Base-by-base conservation (phyloP, 306 rosid species). In the Neltuma alba region DNA sequence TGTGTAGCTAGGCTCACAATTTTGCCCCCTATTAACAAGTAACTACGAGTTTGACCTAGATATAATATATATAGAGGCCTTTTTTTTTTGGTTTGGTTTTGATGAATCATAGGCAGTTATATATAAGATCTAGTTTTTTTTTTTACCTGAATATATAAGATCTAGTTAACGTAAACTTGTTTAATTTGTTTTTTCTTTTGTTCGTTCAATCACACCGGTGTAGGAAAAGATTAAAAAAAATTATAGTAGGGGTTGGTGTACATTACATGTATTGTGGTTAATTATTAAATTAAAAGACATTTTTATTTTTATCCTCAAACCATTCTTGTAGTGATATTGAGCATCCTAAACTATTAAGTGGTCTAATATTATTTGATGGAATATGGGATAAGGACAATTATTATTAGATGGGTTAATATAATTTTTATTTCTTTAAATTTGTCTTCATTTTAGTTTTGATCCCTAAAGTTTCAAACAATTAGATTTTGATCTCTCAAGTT, bases 1-100 rank as follows among this genome's bases (percentile, higher is more conserved):
- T 81, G 38, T 79, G 72, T 33, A 23, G 63, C 27, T 25, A 45
- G 72, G 82, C 77, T 82, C 79, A 77, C 55, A 83, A 36, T 85
- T 87, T 85, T 87, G 87, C 72, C 30, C 69, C 62, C 23, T 1
- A 0, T n/a, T 27, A 60, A 60, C 66, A 28, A 58, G 34, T 11
- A 11, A 58, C 20, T 27, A 25, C 18, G 65, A 25, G 65, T 58
- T 58, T 58, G 65, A 28, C 37, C 66, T 60, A 60, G 37, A 14
- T 60, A 60, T 54, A 8, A 14, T 13, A 60, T 9, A 60, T 14
- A 28, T 57, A 54, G n/a, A 54, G 10, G 66, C n/a, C 28, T 60
- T 48, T 60, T 58, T 27, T 44, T 45, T 27, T n/a, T 60, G 36
- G 10, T 60, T 28, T 28, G 5, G 8, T 28, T 28, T 60, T 28